Percentiles rank a stretch among this genome's conserved stretches.
Evolutionary conservation across 805 yeast genomes (phyloP).

Genomic region (Jamesozyma rosinii): DNA sequence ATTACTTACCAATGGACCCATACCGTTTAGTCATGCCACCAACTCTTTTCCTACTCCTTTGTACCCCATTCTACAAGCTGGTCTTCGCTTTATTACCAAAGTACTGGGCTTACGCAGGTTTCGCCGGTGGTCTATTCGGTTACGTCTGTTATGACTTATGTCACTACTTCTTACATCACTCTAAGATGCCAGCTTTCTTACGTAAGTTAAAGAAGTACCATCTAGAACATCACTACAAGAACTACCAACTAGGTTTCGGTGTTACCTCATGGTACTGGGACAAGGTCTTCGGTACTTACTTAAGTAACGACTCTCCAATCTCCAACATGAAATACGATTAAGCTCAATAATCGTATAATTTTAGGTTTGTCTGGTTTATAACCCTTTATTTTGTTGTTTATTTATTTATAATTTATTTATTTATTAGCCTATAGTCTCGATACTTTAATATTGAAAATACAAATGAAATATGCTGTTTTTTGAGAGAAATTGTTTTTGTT

Average conservation of each 20-base stretch:
- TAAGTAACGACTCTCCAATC: slow-evolving; percentile 36
- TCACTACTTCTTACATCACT: slow-evolving; percentile 91
- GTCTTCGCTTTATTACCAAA: slow-evolving; percentile 73
- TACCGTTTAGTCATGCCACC: slow-evolving; percentile 95
- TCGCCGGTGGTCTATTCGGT: slow-evolving; percentile 94
- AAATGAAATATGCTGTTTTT: too few species aligned
- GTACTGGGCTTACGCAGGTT: slow-evolving; percentile 80
- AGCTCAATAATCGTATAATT: neutral
- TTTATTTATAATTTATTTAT: neutral
- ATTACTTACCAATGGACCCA: slow-evolving; percentile 94
- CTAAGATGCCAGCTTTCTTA: slow-evolving; percentile 64
- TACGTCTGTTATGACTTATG: slow-evolving; percentile 85
- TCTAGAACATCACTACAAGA: slow-evolving; percentile 95
- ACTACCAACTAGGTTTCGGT: slow-evolving; percentile 93
- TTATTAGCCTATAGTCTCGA: neutral
- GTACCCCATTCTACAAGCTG: slow-evolving; percentile 70
- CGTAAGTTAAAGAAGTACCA: slow-evolving; percentile 82
- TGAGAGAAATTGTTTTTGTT: too few species aligned
- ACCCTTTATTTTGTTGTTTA: neutral
- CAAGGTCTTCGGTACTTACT: slow-evolving; percentile 72
- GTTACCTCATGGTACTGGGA: slow-evolving; percentile 95
- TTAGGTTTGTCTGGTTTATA: neutral
- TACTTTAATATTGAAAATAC: neutral
- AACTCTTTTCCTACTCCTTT: slow-evolving; percentile 59
- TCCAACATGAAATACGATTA: slow-evolving; percentile 31